These are phyloP conservation scores for Rhodotorula sp. DNA, from an alignment of 1,284 basidiomycete genomes.

Conservation along the genomic window DNA sequence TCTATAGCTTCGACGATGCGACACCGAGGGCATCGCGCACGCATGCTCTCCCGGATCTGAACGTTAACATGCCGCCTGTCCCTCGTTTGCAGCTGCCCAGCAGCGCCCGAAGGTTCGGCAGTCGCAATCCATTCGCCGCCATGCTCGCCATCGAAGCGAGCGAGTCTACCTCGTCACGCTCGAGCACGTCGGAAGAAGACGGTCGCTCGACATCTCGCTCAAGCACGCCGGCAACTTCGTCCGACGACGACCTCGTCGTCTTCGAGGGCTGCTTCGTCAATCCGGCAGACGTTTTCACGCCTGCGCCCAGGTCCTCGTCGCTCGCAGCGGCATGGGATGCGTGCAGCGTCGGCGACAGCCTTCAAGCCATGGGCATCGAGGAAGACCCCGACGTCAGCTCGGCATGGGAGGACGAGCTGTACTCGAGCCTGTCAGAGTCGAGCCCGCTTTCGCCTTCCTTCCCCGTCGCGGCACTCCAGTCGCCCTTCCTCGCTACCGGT, in stretches of 20 bases:
- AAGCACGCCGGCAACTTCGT: not conserved
- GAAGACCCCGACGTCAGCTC: constrained; percentile 1
- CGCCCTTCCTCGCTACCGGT: not conserved
- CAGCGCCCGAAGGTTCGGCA: not conserved
- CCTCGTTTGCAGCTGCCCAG: not conserved
- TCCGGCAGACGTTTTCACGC: not conserved
- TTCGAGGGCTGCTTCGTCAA: not conserved
- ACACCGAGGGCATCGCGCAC: not conserved
- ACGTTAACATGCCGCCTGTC: not conserved
- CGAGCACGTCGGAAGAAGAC: not conserved
- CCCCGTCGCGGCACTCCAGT: not conserved
- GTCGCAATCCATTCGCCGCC: constrained; percentile 9
- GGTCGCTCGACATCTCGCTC: not conserved
- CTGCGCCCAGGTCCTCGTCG: not conserved
- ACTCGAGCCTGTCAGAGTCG: constrained; percentile 4
- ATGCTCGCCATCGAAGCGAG: not conserved
- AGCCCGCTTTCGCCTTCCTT: not conserved
- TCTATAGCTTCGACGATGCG: not conserved
- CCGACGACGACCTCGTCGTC: not conserved
- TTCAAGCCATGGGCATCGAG: not conserved
- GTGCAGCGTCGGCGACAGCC: not conserved
- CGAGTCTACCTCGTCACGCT: not conserved
- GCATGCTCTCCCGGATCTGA: not conserved
- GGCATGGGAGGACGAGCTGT: constrained; percentile 17
- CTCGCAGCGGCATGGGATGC: too few species aligned